Percentiles rank a stretch among this genome's conserved stretches.
Evolutionary conservation across 2,329 filamentous ascomycete genomes (phyloP).

Genomic region (Didymella sp.): DNA sequence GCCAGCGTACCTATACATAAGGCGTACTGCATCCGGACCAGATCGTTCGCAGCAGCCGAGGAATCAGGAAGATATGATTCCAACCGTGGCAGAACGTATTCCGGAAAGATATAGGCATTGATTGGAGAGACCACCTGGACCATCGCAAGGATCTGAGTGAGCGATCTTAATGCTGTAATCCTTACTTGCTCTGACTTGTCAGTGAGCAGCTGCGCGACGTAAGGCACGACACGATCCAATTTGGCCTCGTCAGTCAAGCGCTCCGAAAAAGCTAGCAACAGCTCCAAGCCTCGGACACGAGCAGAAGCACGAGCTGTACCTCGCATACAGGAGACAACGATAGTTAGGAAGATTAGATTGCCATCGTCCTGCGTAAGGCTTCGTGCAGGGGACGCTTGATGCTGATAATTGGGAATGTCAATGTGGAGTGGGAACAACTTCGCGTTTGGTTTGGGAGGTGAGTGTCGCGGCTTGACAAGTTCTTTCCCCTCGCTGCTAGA

Average conservation of each 20-base stretch:
- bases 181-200: constrained; percentile 86
- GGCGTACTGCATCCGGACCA: constrained; percentile 90
- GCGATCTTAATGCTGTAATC: constrained; percentile 81
- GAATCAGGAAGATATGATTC: constrained; percentile 63
- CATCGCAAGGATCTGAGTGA: constrained; percentile 83
- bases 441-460: constrained; percentile 52
- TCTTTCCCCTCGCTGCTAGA: constrained; percentile 69
- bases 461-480: constrained; percentile 41
- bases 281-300: constrained; percentile 85
- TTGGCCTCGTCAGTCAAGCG: constrained; percentile 93
- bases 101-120: constrained; percentile 71
- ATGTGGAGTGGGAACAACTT: constrained; percentile 80
- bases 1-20: constrained; percentile 90
- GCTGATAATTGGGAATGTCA: constrained; percentile 85
- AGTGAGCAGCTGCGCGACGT: constrained; percentile 80
- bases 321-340: constrained; percentile 86
- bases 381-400: constrained; percentile 67
- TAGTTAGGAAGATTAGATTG: constrained; percentile 86
- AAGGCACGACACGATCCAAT: constrained; percentile 89
- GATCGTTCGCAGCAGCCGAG: constrained; percentile 59
- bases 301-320: constrained; percentile 90
- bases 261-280: constrained; percentile 90
- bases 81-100: constrained; percentile 68
- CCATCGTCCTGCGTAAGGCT: constrained; percentile 79
- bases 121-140: constrained; percentile 84